Base-by-base conservation (phyloP, 441 rosid genomes). In the Croton laevigatus region DNA sequence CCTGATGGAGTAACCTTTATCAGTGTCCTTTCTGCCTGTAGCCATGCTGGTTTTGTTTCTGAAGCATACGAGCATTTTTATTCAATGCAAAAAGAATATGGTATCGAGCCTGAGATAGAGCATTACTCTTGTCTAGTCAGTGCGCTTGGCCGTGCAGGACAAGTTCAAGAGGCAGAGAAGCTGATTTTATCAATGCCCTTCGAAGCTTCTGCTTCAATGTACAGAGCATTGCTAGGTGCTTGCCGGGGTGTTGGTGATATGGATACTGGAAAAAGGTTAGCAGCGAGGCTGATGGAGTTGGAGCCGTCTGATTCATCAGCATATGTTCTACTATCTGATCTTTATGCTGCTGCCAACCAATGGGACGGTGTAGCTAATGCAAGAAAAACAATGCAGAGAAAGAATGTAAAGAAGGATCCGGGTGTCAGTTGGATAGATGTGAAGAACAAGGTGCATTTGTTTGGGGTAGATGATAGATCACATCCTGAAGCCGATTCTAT, bases 351-450 rank as follows among this genome's bases (percentile, higher is more conserved):
- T 59, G 66, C 78, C 49, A 69, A 74, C 55, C 66, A 45, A 45
- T 80, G 81, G 81, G 70, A 74, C 17, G 71, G 34, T 10, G 73
- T 57, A 55, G 69, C 75, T 36, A 37, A 19, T 32, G 74, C 76
- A 17, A 73, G 81, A 42, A 66, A 17, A 61, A 63, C 34, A 37
- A 77, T 80, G 81, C 70, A 70, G 48, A 77, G 65, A 59, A 65
- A 76, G 68, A 68, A 74, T 6, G 71, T 80, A 38, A 80, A 71
- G 68, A 80, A 80, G 70, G 76, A 71, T 77, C 81, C 83, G 0
- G 81, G 83, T 23, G 77, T 71, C 66, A 77, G 83, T 68, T 74
- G 76, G 83, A 74, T 77, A 67, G 83, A 77, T 71, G 76, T 69
- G 20, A 59, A 77, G 69, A 74, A 69, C 71, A 63, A 23, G 48